Conservation (phyloP, 768 basidiomycete species). For the Lyophyllum semitale region DNA sequence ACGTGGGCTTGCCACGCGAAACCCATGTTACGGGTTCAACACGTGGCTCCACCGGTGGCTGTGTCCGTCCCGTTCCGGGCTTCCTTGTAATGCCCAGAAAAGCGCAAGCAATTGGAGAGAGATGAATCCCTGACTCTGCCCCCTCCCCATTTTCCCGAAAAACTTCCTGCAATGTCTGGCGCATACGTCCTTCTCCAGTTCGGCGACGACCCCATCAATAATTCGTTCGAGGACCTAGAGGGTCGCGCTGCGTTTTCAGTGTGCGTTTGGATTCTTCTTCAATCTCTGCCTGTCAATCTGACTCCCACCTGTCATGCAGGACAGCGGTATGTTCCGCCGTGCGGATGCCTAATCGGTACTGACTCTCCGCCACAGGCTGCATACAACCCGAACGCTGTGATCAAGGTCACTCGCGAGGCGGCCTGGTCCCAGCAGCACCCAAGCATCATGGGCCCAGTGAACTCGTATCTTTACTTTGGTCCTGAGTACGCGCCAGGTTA, state of each 20-base stretch:
- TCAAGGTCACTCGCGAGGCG: conserved; percentile 64
- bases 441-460: conserved; percentile 78
- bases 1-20: conserved; percentile 38
- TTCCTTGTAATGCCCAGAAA: conserved; percentile 25
- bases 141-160: conserved; percentile 3
- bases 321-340: conserved; percentile 7
- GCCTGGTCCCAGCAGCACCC: conserved; percentile 70
- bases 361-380: conserved; percentile 41
- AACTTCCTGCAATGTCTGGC: conserved; percentile 13
- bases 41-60: conserved; percentile 35
- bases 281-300: conserved; percentile 15
- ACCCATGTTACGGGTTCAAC: conserved; percentile 16
- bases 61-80: conserved; percentile 37
- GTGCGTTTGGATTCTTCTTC: conserved; percentile 42
- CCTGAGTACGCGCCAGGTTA: conserved; percentile 62
- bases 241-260: conserved; percentile 66
- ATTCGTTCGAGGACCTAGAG: conserved; percentile 64
- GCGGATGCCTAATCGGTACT: not conserved
- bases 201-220: conserved; percentile 62
- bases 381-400: conserved; percentile 58
- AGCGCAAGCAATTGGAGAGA: conserved; percentile 13
- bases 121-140: conserved; percentile 19
- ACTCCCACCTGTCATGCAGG: conserved; percentile 10
- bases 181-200: conserved; percentile 61
- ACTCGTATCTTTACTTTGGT: conserved; percentile 76